phyloP scores from a whole-genome alignment of 140 eudicot species.

The Oenanthe javanica region DNA sequence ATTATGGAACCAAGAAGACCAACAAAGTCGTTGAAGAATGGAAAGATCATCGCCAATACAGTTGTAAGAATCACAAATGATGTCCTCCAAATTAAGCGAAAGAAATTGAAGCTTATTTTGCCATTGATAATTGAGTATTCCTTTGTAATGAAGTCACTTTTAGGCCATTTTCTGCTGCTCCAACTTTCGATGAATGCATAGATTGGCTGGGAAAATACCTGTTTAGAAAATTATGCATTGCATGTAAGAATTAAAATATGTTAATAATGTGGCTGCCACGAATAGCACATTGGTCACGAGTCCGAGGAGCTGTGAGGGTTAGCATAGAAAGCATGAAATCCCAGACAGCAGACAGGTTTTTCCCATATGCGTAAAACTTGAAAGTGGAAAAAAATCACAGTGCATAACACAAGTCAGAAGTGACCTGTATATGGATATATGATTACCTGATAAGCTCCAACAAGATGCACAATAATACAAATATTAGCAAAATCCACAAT shows the following conservation, averaged over 20 bases:
- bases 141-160: not conserved
- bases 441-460: too few species aligned
- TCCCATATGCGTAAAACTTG: not conserved
- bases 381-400: too few species aligned
- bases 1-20: not conserved
- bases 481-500: too few species aligned
- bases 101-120: not conserved
- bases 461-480: too few species aligned
- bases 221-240: too few species aligned
- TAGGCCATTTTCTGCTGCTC: not conserved
- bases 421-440: too few species aligned
- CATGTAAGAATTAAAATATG: too few species aligned
- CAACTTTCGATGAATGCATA: not conserved
- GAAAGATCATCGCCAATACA: not conserved
- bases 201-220: too few species aligned
- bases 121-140: not conserved
- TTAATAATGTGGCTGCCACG: not conserved
- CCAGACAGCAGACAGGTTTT: not conserved
- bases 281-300: not conserved
- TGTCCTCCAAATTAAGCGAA: not conserved
- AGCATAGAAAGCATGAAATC: not conserved
- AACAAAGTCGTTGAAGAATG: not conserved
- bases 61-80: not conserved
- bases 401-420: too few species aligned
- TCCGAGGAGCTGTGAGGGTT: not conserved